Percentiles rank a stretch among this genome's conserved stretches.
Evolutionary conservation across 2,329 filamentous ascomycete genomes (phyloP).

Genomic region (Salinomyces thailandicus): DNA sequence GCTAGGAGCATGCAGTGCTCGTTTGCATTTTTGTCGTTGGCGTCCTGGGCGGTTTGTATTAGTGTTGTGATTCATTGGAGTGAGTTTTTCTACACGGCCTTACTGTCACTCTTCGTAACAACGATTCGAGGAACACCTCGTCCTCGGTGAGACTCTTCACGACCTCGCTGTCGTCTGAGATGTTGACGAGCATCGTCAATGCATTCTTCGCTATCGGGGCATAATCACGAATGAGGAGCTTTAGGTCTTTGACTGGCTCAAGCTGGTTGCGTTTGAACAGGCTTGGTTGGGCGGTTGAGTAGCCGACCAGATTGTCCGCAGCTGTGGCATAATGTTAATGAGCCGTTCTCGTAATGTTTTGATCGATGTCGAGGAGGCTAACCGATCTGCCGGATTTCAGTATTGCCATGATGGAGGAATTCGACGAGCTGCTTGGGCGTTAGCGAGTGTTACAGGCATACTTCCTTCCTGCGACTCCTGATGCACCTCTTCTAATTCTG

Average conservation of each 20-base stretch:
- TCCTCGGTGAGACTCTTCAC: conserved; percentile 64
- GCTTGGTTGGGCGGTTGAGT: conserved; percentile 60
- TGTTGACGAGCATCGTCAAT: conserved; percentile 78
- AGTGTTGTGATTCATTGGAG: not conserved
- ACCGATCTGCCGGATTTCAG: conserved; percentile 77
- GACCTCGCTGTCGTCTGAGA: conserved; percentile 66
- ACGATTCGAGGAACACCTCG: conserved; percentile 64
- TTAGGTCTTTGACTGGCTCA: conserved; percentile 74
- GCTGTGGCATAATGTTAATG: conserved; percentile 39
- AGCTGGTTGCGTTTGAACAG: conserved; percentile 78
- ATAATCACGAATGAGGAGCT: conserved; percentile 76
- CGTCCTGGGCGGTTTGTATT: conserved; percentile 39
- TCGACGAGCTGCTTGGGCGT: conserved; percentile 61
- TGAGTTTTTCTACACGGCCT: conserved; percentile 34
- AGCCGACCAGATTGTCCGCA: conserved; percentile 77
- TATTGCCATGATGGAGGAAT: conserved; percentile 86
- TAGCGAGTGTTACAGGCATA: conserved; percentile 7
- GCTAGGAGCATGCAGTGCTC: conserved; percentile 84
- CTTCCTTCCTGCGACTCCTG: not conserved
- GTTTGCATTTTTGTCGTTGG: conserved; percentile 71
- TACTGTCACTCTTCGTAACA: conserved; percentile 65
- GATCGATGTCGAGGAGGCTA: conserved; percentile 20
- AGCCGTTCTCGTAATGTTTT: not conserved
- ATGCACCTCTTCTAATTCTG: conserved; percentile 40
- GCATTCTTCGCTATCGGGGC: conserved; percentile 90